A percentile compares a stretch with the other conserved stretches of the same genome.
These are phyloP conservation scores for Zasmidium citrigriseum DNA, from an alignment of 2,329 filamentous ascomycete species.

Conservation along the genomic window DNA sequence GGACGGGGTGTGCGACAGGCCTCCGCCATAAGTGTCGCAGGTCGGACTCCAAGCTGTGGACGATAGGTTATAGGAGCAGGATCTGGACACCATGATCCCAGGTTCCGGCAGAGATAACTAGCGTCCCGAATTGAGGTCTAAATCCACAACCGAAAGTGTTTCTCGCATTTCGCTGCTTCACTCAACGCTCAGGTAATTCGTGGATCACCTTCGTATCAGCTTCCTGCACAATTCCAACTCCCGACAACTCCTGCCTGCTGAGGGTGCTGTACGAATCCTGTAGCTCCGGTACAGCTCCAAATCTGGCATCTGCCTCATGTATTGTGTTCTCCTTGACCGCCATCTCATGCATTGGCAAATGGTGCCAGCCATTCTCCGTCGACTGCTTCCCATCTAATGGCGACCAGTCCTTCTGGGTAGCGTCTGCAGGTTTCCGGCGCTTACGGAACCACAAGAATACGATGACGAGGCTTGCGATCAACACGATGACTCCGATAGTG, in stretches of 20 bases:
- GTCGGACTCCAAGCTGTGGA: no score
- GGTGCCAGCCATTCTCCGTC: neutral
- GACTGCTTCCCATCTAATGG: no score
- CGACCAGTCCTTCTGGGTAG: no score
- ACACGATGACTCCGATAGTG: constrained; percentile 8
- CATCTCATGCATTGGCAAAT: neutral
- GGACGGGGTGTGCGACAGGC: no score
- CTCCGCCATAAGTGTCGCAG: no score
- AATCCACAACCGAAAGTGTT: no score
- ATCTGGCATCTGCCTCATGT: neutral
- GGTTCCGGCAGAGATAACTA: no score
- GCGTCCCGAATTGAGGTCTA: no score
- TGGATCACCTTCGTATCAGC: neutral
- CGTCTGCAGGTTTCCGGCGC: neutral
- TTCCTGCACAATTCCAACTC: neutral
- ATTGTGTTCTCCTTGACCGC: neutral
- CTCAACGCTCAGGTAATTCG: no score
- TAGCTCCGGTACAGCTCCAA: neutral
- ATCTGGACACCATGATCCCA: no score
- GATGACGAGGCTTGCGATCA: neutral
- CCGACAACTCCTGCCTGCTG: neutral
- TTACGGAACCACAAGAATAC: neutral
- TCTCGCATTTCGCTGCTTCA: no score
- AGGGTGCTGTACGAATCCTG: neutral
- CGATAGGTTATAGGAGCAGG: no score